Evolutionary conservation across 192 early-diverging fungal genomes (phyloP), one percentile per base, ranked within the genome.

Genomic region (Mortierella claussenii): DNA sequence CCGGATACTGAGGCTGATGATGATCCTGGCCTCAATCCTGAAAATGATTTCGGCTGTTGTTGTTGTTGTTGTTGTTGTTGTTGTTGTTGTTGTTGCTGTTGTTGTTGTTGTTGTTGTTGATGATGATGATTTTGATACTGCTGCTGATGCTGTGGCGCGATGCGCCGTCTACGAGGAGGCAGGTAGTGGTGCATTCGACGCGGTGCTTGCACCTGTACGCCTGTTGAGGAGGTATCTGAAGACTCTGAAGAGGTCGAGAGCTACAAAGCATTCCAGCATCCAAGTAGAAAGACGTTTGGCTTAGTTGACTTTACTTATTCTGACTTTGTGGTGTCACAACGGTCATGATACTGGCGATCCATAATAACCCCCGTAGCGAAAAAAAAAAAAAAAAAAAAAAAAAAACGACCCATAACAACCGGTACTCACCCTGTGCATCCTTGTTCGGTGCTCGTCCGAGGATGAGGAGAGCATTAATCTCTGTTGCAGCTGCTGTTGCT

Each of bases 1-100:
- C 11, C 66, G 51, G 32, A 56, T 56, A 45, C 36, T 40, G 48
- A 68, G 33, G 58, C 46, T 55, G 34, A 32, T 6, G 20, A 30
- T 31, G 20, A 10, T 40, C 6, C 53, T 55, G 31, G 31, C 18
- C 40, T 21, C 10, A 2, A 40, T 13, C 8, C 34, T 28, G 1
- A 17, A 24, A n/a, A 36, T 12, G 13, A 4, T 56, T 49, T 2
- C 27, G 2, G 47, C 21, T 26, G 9, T 48, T 63, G 10, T 37
- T 43, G 31, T 18, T 44, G 44, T 42, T 26, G 24, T 37, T 30
- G 12, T 36, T 26, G 48, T 51, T 13, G 36, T 15, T 24, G 48
- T 6, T 36, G 17, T 43, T 32, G 43, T 53, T 23, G 34, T 51
- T 63, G 47, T 44, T 52, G 49, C 26, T 60, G 32, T 34, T 48